Evolutionary conservation across 768 basidiomycete species (phyloP).

Genomic region (Postia placenta): DNA sequence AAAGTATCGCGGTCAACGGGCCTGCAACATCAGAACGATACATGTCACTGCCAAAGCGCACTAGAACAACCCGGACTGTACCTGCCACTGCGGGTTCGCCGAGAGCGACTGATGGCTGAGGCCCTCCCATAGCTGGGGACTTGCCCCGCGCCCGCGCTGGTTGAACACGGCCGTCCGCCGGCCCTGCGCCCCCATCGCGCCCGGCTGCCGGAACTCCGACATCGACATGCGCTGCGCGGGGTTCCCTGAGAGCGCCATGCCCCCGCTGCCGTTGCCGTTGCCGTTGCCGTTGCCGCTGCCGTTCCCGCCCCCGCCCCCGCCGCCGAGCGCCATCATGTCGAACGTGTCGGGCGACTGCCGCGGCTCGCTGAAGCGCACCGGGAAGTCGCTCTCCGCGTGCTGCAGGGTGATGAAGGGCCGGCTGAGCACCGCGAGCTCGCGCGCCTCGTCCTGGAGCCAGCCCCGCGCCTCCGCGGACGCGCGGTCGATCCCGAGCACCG

Average conservation of each 20-base stretch:
- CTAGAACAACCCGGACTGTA: background rate
- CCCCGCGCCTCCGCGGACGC: slow-evolving; percentile 46
- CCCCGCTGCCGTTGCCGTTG: background rate
- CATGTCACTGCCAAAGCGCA: no score
- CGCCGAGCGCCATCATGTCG: slow-evolving; percentile 5
- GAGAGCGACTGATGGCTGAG: background rate
- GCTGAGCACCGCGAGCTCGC: slow-evolving; percentile 24
- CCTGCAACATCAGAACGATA: no score
- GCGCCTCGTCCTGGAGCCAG: slow-evolving; percentile 39
- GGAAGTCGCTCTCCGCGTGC: slow-evolving; percentile 8
- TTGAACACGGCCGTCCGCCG: slow-evolving; percentile 59
- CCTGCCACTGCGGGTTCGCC: slow-evolving; percentile 4
- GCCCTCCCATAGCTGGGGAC: slow-evolving; percentile 25
- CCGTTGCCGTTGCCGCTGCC: slow-evolving; percentile 1
- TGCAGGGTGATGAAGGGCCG: slow-evolving; percentile 5
- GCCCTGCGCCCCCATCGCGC: slow-evolving; percentile 38
- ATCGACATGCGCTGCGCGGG: background rate
- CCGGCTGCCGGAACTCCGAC: slow-evolving; percentile 14
- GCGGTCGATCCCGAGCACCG: slow-evolving; percentile 68
- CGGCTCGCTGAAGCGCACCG: background rate
- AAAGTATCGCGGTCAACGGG: no score
- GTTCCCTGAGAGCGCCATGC: background rate
- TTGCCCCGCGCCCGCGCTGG: slow-evolving; percentile 31
- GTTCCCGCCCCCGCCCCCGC: background rate
- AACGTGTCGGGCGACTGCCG: slow-evolving; percentile 24